Conservation (phyloP, 805 yeast species). For the Saccharomycopsis vini region DNA sequence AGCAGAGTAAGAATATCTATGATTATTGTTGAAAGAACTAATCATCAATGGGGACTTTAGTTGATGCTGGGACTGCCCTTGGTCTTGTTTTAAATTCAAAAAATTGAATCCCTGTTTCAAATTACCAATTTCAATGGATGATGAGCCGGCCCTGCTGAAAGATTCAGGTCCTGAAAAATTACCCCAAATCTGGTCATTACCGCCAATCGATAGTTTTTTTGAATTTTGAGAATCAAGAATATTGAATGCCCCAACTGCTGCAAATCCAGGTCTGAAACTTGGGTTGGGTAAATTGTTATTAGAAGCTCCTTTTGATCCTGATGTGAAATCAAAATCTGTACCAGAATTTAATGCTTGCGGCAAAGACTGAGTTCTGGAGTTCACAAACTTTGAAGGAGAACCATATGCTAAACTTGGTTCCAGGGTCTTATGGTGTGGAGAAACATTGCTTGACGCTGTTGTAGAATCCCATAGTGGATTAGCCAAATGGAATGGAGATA, state of each 20-base stretch:
- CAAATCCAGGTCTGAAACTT: conserved; percentile 1
- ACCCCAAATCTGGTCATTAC: conserved; percentile 15
- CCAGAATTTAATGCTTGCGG: no score
- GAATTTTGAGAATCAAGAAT: conserved; percentile 1
- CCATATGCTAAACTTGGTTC: no score
- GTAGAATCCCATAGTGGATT: no score
- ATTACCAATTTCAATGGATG: conserved; percentile 1
- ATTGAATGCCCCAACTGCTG: background rate
- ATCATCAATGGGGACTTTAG: conserved; percentile 14
- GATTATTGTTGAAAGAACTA: conserved; percentile 1
- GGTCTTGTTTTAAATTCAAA: conserved; percentile 5
- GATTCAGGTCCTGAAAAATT: conserved; percentile 7
- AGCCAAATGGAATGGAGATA: no score
- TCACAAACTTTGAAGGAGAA: no score
- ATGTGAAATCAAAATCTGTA: no score
- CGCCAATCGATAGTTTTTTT: conserved; percentile 7
- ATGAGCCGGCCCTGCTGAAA: no score
- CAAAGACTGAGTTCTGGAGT: no score
- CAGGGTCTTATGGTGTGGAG: no score
- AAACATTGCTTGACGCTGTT: no score
- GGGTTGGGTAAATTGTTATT: background rate
- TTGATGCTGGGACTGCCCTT: conserved; percentile 1
- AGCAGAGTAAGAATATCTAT: conserved; percentile 5
- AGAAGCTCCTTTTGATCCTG: background rate
- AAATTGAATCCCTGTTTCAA: conserved; percentile 10